Percentiles rank a stretch among this genome's conserved stretches.
Evolutionary conservation across 192 early-diverging fungal species (phyloP).

Genomic region (Entrophospora sp.): DNA sequence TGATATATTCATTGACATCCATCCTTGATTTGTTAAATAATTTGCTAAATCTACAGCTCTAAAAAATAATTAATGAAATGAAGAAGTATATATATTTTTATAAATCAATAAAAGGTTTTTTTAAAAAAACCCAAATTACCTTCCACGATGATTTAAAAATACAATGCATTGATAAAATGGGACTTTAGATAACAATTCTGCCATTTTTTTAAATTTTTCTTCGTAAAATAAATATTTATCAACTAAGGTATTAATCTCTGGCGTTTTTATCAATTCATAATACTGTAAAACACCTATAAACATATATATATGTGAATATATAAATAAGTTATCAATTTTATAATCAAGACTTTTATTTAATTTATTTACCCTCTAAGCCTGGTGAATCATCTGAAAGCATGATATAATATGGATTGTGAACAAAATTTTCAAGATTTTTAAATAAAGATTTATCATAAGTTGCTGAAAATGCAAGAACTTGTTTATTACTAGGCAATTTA

Average conservation of each 20-base stretch:
- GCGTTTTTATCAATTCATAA: slow-evolving; percentile 24
- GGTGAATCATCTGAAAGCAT: slow-evolving; percentile 40
- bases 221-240: slow-evolving; percentile 30
- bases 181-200: slow-evolving; percentile 33
- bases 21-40: slow-evolving; percentile 40
- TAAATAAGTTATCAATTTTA: not conserved
- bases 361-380: slow-evolving; percentile 36
- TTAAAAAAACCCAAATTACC: not conserved
- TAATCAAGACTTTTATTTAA: not conserved
- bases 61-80: not conserved
- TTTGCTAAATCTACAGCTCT: slow-evolving; percentile 40
- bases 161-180: slow-evolving; percentile 56
- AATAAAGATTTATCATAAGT: slow-evolving; percentile 45
- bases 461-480: slow-evolving; percentile 51
- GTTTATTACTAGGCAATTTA: slow-evolving; percentile 33
- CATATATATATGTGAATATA: not conserved
- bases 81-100: not conserved
- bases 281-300: slow-evolving; percentile 44
- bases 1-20: slow-evolving; percentile 41
- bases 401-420: slow-evolving; percentile 41
- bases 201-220: slow-evolving; percentile 38
- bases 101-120: not conserved
- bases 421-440: slow-evolving; percentile 25
- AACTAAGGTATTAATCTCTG: slow-evolving; percentile 18
- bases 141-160: slow-evolving; percentile 45